Evolutionary conservation across 2,329 filamentous ascomycete genomes (phyloP), one percentile per base, ranked within the genome.

Genomic region (Monosporascus sp.): DNA sequence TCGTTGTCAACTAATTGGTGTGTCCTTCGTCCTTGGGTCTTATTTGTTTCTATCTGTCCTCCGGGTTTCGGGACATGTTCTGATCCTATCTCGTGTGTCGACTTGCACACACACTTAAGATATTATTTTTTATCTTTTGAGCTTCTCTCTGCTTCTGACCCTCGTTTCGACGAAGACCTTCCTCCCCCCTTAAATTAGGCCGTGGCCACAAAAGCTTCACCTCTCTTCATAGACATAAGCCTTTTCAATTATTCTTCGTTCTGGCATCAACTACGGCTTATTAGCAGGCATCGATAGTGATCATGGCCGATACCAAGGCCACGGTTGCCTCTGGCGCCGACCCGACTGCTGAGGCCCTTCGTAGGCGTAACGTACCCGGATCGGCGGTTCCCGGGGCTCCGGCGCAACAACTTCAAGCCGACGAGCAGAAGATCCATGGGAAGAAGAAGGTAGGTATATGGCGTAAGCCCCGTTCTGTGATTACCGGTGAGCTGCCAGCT

Each of bases 261-360:
- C 31, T 14, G 11, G 31, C 31, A 35, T 14, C 31, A 11, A 35
- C 9, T 35, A n/a, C 38, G 18, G 9, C 43, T 25, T 27, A 35
- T 48, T 48, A 24, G 20, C 51, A 55, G 49, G 54, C 49, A 38
- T 51, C 55, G 14, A 37, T 22, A 38, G 15, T 52, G 48, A 63
- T 51, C 64, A 84, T 84, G 81, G 78, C 79, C 63, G 73, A 75
- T 65, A 75, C 77, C 53, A 79, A 76, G 70, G 75, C 77, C 66
- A 73, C 75, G 64, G 72, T 79, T 69, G 81, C 79, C 69, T 83
- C 83, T 39, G 83, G 83, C 70, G 77, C 79, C 64, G 81, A 85
- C 62, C 63, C 64, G 9, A 68, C 78, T 53, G 75, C 74, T 63
- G 79, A 84, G 62, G 76, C 76, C 59, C 74, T 81, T 56, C 76